These are phyloP conservation scores for Pugionium cornutum DNA, from an alignment of 345 rosid species.

Conservation along the genomic window DNA sequence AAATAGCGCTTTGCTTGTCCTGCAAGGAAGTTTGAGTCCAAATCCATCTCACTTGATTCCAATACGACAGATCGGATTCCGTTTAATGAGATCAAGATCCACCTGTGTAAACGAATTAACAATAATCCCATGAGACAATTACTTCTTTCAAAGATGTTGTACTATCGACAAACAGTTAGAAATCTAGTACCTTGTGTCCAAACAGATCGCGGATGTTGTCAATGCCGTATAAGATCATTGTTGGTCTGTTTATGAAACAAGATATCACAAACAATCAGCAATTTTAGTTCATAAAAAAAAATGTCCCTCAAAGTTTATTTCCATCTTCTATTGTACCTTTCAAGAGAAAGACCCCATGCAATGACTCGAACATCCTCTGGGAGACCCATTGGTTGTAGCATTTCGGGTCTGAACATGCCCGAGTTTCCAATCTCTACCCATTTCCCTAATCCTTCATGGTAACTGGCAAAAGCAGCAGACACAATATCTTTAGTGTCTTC, in stretches of 20 bases:
- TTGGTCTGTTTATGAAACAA: slow-evolving; percentile 58
- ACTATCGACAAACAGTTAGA: background rate
- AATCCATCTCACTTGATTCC: slow-evolving; percentile 48
- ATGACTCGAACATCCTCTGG: slow-evolving; percentile 86
- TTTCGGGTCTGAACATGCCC: slow-evolving; percentile 95
- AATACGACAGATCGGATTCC: slow-evolving; percentile 67
- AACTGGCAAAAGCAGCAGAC: slow-evolving; percentile 46
- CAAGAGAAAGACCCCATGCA: slow-evolving; percentile 98
- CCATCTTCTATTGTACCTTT: slow-evolving; percentile 54
- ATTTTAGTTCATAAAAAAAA: background rate
- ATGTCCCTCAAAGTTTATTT: background rate
- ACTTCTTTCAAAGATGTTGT: background rate
- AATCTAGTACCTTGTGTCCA: slow-evolving; percentile 79
- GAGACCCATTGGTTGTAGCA: slow-evolving; percentile 93
- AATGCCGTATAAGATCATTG: slow-evolving; percentile 81
- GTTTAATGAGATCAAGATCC: slow-evolving; percentile 78
- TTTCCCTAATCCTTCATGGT: slow-evolving; percentile 75
- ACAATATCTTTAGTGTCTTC: background rate
- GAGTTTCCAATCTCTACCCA: slow-evolving; percentile 98
- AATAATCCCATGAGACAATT: slow-evolving; percentile 1
- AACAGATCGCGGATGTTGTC: slow-evolving; percentile 91
- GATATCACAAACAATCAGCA: slow-evolving; percentile 9
- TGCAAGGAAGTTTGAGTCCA: slow-evolving; percentile 21
- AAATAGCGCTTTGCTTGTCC: background rate
- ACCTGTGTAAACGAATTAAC: slow-evolving; percentile 50